Conservation (phyloP, 1,284 basidiomycete species). For the Boletellus deceptivus region DNA sequence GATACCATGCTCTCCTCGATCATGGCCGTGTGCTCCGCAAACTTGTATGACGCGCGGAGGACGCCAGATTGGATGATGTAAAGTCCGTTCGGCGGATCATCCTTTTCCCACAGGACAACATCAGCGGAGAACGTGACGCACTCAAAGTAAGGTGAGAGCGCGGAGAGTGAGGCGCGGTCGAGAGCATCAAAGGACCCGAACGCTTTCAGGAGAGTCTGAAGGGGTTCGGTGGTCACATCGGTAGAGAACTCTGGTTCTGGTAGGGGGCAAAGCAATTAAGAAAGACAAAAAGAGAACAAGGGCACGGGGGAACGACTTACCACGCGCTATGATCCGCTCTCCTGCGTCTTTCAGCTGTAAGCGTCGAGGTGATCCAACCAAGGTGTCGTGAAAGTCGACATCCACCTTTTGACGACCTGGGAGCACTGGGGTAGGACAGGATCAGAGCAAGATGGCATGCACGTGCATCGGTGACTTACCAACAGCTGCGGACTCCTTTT, state of each 20-base stretch:
- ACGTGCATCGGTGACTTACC: conserved; percentile 19
- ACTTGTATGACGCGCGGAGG: conserved; percentile 76
- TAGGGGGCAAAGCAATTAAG: background rate
- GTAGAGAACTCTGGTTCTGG: conserved; percentile 18
- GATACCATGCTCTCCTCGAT: conserved; percentile 91
- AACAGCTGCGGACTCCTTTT: conserved; percentile 45
- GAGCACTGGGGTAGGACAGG: conserved; percentile 40
- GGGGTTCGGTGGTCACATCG: conserved; percentile 46
- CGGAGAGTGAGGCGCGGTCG: conserved; percentile 47
- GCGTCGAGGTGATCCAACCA: conserved; percentile 72
- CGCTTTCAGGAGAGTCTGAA: conserved; percentile 69
- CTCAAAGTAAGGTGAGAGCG: conserved; percentile 73
- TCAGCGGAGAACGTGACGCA: conserved; percentile 58
- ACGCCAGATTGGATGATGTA: conserved; percentile 87
- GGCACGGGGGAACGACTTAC: conserved; percentile 33
- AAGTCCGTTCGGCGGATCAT: conserved; percentile 74
- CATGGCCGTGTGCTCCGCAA: conserved; percentile 61
- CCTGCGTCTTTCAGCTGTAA: conserved; percentile 79
- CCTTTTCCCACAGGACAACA: conserved; percentile 73
- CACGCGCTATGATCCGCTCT: conserved; percentile 60
- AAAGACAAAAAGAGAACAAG: background rate
- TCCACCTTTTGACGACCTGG: conserved; percentile 55
- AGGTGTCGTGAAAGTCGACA: conserved; percentile 49
- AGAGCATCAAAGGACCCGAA: conserved; percentile 68
- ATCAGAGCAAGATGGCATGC: background rate